These are phyloP conservation scores for Brassica juncea DNA, from an alignment of 345 rosid genomes.

Conservation along the genomic window DNA sequence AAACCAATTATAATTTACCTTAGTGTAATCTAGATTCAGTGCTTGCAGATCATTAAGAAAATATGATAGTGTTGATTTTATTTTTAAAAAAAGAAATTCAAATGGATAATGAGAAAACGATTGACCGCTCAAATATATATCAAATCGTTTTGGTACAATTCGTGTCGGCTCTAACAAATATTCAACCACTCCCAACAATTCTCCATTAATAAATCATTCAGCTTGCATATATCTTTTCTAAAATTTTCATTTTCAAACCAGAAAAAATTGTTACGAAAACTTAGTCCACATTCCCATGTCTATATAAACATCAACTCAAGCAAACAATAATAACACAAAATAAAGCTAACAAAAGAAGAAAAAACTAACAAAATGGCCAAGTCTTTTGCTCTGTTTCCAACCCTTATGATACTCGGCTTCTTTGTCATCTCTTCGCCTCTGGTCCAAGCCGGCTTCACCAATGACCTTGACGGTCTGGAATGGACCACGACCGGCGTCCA, in stretches of 20 bases:
- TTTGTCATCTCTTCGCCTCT: slow-evolving; percentile 24
- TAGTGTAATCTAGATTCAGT: neutral
- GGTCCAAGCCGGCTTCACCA: slow-evolving; percentile 38
- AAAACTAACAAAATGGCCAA: slow-evolving; percentile 45
- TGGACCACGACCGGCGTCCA: slow-evolving; percentile 43
- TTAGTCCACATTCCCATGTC: slow-evolving; percentile 30
- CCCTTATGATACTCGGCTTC: slow-evolving; percentile 38
- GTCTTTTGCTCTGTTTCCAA: slow-evolving; percentile 36
- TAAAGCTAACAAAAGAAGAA: slow-evolving; percentile 15
- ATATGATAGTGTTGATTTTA: neutral
- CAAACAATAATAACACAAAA: neutral
- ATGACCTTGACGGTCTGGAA: slow-evolving; percentile 37
- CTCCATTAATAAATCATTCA: slow-evolving; percentile 18
- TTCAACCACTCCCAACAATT: slow-evolving; percentile 44
- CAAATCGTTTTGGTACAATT: slow-evolving; percentile 18
- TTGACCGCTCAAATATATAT: neutral
- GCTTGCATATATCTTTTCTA: neutral
- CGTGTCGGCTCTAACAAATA: slow-evolving; percentile 40
- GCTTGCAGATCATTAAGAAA: neutral
- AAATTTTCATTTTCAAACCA: neutral
- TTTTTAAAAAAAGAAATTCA: neutral
- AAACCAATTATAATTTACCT: neutral
- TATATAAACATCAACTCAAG: slow-evolving; percentile 11
- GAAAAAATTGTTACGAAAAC: neutral
- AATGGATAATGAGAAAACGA: neutral